Evolutionary conservation across 805 yeast species (phyloP), one percentile per base, ranked within the genome.

Genomic region (Yarrowia deformans): DNA sequence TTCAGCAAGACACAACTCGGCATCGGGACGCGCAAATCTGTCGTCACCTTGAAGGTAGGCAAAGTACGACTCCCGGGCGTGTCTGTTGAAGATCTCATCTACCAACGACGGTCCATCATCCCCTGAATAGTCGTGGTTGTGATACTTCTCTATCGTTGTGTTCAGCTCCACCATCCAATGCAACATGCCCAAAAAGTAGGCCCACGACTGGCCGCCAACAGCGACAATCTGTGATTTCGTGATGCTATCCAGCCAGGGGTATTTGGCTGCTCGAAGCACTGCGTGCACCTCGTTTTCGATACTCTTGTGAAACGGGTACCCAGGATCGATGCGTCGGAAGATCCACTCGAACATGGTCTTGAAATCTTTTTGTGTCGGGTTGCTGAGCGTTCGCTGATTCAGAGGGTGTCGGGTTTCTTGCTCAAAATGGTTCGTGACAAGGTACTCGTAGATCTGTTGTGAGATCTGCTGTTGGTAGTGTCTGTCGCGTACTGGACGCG

Each of bases 141-240:
- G 85, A 61, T 78, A 76, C 49, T 75, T 74, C 61, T 84, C 86
- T 69, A 81, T 77, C 66, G 80, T 82, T 71, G 71, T 75, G 73
- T 82, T 87, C 70, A 87, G 81, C 72, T 86, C 86, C 5, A 89
- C 87, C 55, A 93, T 76, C 97, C 97, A 93, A 76, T 89, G 88
- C 29, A 93, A 79, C 84, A 93, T 86, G 0, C 95, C 97, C 50
- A 93, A 77, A 72, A 91, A 90, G 8, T 84, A 84, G 13, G 91
- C 92, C 97, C 97, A 93, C 72, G 87, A 88, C 61, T 89, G 87
- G 2, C 97, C 97, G 7, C 97, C 97, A 13, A 91, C 97, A 0
- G 97, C 97, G 46, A 93, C 87, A 46, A 93, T 88, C 75, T 91
- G 96, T 0, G 95, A 89, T 74, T 93, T 88, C 77, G 89, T 90